Conservation (phyloP, 352 stramenopile genomes). For the Globisporangium megalacanthum region DNA sequence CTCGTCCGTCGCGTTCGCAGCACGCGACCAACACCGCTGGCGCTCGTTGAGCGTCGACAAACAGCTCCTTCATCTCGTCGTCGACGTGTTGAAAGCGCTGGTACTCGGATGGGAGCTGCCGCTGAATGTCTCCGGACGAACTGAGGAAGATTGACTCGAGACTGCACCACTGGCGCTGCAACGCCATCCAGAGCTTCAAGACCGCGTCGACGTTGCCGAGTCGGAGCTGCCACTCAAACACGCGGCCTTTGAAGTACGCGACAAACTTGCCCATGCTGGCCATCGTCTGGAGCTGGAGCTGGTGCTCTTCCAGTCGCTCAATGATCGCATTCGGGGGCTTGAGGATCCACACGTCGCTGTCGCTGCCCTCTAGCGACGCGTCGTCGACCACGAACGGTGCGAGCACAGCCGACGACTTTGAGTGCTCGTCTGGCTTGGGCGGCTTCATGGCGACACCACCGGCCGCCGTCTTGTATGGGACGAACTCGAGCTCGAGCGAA, state of each 20-base stretch:
- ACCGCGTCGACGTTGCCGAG: slow-evolving; percentile 92
- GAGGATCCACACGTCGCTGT: slow-evolving; percentile 86
- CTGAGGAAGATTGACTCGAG: slow-evolving; percentile 95
- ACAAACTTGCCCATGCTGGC: slow-evolving; percentile 96
- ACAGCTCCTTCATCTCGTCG: slow-evolving; percentile 78
- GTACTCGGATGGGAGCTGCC: slow-evolving; percentile 89
- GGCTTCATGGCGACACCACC: slow-evolving; percentile 7
- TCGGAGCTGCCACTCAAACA: slow-evolving; percentile 91
- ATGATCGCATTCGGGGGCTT: slow-evolving; percentile 90
- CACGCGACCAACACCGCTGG: slow-evolving; percentile 74
- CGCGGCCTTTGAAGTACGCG: slow-evolving; percentile 93
- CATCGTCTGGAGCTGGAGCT: slow-evolving; percentile 95
- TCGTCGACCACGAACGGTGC: neutral
- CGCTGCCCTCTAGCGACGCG: slow-evolving; percentile 9
- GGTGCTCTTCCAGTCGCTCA: slow-evolving; percentile 93
- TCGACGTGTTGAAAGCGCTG: slow-evolving; percentile 88
- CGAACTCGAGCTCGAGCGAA: slow-evolving; percentile 90
- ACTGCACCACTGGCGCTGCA: slow-evolving; percentile 90
- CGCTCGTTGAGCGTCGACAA: slow-evolving; percentile 46
- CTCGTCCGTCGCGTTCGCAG: slow-evolving; percentile 72
- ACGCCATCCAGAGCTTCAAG: slow-evolving; percentile 89
- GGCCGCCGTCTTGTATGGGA: slow-evolving; percentile 78
- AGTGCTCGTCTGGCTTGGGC: neutral
- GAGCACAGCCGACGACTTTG: neutral
- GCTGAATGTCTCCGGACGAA: slow-evolving; percentile 88